These are phyloP conservation scores for Clarireedia monteithiana DNA, from an alignment of 2,329 filamentous ascomycete species.

Conservation along the genomic window DNA sequence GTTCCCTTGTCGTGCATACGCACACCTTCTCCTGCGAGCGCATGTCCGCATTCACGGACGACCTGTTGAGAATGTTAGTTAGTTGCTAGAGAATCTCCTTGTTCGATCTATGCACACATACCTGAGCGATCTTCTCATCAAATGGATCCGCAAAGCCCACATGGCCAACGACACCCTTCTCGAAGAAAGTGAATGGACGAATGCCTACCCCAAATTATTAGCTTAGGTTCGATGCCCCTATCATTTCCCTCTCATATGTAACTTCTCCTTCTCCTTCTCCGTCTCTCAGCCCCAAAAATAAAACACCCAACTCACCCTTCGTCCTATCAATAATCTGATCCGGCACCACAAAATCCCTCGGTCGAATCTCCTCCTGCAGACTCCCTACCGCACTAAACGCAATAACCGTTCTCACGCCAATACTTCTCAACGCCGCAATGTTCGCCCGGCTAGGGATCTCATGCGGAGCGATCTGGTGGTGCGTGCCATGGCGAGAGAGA, in stretches of 20 bases:
- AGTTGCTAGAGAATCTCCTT: not conserved
- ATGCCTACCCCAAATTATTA: conserved; percentile 41
- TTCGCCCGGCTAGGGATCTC: conserved; percentile 94
- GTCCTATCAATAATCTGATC: conserved; percentile 97
- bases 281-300: not conserved
- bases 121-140: conserved; percentile 64
- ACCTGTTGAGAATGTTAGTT: conserved; percentile 34
- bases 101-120: conserved; percentile 3
- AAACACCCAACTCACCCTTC: conserved; percentile 47
- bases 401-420: conserved; percentile 86
- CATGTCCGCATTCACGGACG: conserved; percentile 66
- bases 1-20: conserved; percentile 77
- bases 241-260: not conserved
- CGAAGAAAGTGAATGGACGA: conserved; percentile 92
- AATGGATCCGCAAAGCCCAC: conserved; percentile 96
- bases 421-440: conserved; percentile 87
- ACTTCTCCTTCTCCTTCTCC: not conserved
- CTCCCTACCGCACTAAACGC: conserved; percentile 94
- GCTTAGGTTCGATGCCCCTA: not conserved
- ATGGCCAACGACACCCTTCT: conserved; percentile 84
- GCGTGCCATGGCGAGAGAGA: conserved; percentile 80
- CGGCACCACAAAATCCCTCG: conserved; percentile 92
- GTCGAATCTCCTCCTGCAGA: conserved; percentile 85
- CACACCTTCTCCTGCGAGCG: conserved; percentile 76
- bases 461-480: conserved; percentile 87